Evolutionary conservation across 2,329 filamentous ascomycete species (phyloP).

Genomic region (Botrytis squamosa): DNA sequence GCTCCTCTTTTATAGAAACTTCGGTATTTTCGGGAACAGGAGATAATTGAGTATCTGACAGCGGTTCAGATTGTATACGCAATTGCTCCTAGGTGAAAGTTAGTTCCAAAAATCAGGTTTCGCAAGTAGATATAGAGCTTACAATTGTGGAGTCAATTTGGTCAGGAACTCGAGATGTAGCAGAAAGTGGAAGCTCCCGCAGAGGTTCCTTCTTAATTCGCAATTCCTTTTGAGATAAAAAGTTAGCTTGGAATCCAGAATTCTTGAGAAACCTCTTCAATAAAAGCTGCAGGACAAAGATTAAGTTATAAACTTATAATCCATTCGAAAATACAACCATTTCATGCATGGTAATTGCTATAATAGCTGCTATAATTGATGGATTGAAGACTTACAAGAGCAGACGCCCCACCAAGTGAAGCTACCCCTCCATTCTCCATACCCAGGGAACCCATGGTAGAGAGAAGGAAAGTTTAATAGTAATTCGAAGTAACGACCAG

Average conservation of each 20-base stretch:
- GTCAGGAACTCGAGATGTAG: background rate
- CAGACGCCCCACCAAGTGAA: background rate
- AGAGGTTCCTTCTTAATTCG: background rate
- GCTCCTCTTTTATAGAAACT: background rate
- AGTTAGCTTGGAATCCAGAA: background rate
- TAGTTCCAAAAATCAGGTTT: background rate
- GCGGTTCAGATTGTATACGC: background rate
- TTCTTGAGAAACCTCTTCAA: background rate
- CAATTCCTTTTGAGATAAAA: background rate
- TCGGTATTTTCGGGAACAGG: background rate
- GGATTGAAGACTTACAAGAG: background rate
- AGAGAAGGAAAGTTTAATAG: background rate
- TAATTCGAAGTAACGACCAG: background rate
- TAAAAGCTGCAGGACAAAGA: background rate
- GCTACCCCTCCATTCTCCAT: background rate
- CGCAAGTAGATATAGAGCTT: background rate
- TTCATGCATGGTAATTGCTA: background rate
- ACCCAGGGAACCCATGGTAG: background rate
- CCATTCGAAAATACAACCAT: background rate
- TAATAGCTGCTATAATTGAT: background rate
- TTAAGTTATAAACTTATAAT: background rate
- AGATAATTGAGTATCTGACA: too few relatives aligned
- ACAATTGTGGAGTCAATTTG: background rate
- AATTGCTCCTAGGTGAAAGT: background rate
- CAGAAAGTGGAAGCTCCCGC: background rate